phyloP scores from a whole-genome alignment of 345 rosid genomes.

The Moringa oleifera region DNA sequence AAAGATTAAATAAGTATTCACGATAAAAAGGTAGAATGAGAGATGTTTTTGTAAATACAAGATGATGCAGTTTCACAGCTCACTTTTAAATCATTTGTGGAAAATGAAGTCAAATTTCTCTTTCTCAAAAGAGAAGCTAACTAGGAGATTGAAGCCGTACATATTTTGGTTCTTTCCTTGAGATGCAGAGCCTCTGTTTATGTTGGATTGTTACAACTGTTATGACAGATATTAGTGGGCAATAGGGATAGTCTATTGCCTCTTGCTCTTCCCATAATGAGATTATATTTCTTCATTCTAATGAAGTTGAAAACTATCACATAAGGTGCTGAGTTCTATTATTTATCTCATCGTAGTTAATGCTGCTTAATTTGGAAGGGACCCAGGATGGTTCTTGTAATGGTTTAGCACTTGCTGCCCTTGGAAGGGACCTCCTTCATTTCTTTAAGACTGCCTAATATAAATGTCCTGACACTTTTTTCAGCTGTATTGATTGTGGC shows the following conservation, averaged over 20 bases:
- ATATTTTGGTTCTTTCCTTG: background rate
- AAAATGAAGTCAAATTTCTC: background rate
- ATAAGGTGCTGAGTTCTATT: too few species aligned
- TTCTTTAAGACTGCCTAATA: slow-evolving; percentile 13
- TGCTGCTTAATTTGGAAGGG: too few species aligned
- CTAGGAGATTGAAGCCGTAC: background rate
- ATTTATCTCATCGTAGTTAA: too few species aligned
- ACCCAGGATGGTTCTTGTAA: slow-evolving; percentile 99
- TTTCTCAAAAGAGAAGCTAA: background rate
- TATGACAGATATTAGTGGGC: background rate
- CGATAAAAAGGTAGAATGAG: too few species aligned
- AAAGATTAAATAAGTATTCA: too few species aligned
- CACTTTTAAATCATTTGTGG: background rate
- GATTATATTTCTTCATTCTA: too few species aligned
- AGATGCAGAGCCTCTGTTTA: background rate
- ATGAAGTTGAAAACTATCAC: too few species aligned
- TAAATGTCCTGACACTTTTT: background rate
- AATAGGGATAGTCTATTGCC: background rate
- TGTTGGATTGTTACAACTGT: too few species aligned
- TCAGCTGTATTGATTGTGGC: slow-evolving; percentile 10
- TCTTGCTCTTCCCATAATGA: too few species aligned
- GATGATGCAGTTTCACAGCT: too few species aligned
- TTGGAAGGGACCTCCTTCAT: slow-evolving; percentile 98
- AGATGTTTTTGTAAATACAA: too few species aligned
- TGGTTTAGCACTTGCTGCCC: slow-evolving; percentile 99